A percentile compares a stretch with the other conserved stretches of the same genome.
These are phyloP conservation scores for Coniella vitis DNA, from an alignment of 2,329 filamentous ascomycete genomes.

Conservation along the genomic window DNA sequence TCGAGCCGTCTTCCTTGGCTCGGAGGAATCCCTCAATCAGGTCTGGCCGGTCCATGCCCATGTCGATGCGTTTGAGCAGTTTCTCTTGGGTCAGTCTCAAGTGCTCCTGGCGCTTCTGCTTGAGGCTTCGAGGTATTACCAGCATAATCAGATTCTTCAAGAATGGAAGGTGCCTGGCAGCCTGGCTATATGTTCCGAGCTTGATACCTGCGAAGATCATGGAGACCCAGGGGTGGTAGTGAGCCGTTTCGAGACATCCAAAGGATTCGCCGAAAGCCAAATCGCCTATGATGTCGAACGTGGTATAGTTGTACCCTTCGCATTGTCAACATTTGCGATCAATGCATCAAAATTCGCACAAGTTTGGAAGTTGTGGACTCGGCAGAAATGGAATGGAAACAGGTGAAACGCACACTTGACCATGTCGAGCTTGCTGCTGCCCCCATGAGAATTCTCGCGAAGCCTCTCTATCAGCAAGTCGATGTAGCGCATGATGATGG, in stretches of 20 bases:
- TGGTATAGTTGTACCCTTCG: constrained; percentile 15
- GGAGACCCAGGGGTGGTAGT: constrained; percentile 14
- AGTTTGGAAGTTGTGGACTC: too few species aligned
- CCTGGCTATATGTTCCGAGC: not conserved
- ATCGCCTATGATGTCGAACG: constrained; percentile 13
- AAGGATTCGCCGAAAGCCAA: constrained; percentile 15
- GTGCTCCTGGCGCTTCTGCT: constrained; percentile 4
- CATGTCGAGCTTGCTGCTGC: not conserved
- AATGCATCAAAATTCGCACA: too few species aligned
- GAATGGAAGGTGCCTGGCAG: constrained; percentile 4
- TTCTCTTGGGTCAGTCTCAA: constrained; percentile 9
- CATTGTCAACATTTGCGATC: too few species aligned
- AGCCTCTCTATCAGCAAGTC: constrained; percentile 7
- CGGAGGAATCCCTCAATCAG: constrained; percentile 11
- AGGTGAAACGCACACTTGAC: constrained; percentile 4
- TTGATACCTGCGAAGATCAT: constrained; percentile 15
- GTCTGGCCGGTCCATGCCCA: constrained; percentile 8
- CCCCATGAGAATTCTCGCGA: not conserved
- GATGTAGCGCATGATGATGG: constrained; percentile 10
- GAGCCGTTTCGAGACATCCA: constrained; percentile 6
- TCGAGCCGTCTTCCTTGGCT: constrained; percentile 2
- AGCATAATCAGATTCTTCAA: not conserved
- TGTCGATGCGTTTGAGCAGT: constrained; percentile 9
- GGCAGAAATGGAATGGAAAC: too few species aligned
- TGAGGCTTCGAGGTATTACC: not conserved